phyloP scores from a whole-genome alignment of 129 eudicot genomes.

The Helianthus tuberosus region DNA sequence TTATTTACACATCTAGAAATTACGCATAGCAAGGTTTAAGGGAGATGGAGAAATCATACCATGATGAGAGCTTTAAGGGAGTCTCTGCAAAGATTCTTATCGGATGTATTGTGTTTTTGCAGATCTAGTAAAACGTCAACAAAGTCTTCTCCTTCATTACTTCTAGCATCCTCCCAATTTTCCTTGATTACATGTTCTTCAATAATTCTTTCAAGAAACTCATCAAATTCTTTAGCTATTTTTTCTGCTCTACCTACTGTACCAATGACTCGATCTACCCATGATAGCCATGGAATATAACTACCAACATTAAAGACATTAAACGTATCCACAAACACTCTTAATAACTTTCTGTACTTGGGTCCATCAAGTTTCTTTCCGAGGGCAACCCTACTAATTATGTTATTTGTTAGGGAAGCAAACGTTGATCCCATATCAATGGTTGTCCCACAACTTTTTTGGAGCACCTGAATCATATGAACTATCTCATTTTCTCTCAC shows the following conservation, averaged over 20 bases:
- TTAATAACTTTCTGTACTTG: background rate
- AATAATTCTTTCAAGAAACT: conserved; percentile 1
- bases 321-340: background rate
- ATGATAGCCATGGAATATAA: conserved; percentile 9
- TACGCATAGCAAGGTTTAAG: no score
- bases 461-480: background rate
- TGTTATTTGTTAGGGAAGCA: background rate
- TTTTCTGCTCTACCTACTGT: background rate
- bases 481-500: background rate
- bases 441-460: background rate
- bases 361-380: background rate
- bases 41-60: background rate
- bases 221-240: conserved; percentile 3
- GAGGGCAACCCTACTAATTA: background rate
- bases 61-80: background rate
- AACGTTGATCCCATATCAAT: background rate
- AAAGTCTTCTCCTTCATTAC: conserved; percentile 1
- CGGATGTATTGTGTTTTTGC: background rate
- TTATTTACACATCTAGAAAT: no score
- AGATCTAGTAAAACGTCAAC: conserved; percentile 8
- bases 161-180: background rate
- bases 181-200: conserved; percentile 7
- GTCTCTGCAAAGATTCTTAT: background rate
- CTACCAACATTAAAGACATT: background rate
- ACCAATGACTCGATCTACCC: background rate